phyloP scores from a whole-genome alignment of 192 early-diverging fungal species.

The Funneliformis geosporum region DNA sequence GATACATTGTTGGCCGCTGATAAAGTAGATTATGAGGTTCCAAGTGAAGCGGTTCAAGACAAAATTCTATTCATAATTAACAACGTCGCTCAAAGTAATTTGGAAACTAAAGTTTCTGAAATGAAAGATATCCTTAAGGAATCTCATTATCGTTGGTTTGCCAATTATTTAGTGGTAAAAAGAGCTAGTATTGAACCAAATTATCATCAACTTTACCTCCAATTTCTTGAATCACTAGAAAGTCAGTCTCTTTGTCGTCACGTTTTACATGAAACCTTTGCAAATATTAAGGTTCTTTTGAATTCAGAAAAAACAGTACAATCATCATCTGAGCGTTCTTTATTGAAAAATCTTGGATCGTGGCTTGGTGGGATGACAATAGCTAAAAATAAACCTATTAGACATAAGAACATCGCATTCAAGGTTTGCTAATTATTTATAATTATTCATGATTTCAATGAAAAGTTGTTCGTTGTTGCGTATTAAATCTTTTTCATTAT shows the following conservation, averaged over 20 bases:
- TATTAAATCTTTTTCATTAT: neutral
- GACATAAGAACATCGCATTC: slow-evolving; percentile 93
- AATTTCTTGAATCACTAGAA: slow-evolving; percentile 77
- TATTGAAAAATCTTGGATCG: slow-evolving; percentile 94
- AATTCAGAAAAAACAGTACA: slow-evolving; percentile 93
- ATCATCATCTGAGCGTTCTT: slow-evolving; percentile 83
- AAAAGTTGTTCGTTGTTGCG: neutral
- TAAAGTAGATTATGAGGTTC: slow-evolving; percentile 46
- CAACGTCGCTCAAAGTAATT: slow-evolving; percentile 87
- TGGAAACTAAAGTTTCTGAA: slow-evolving; percentile 74
- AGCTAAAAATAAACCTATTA: slow-evolving; percentile 92
- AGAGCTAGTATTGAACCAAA: slow-evolving; percentile 96
- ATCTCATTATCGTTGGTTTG: slow-evolving; percentile 86
- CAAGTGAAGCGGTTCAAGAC: slow-evolving; percentile 59
- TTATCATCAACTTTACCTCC: slow-evolving; percentile 89
- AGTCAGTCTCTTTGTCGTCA: slow-evolving; percentile 67
- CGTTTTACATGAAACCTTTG: slow-evolving; percentile 87
- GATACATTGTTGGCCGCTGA: slow-evolving; percentile 56
- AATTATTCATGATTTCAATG: neutral
- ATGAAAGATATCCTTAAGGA: slow-evolving; percentile 74
- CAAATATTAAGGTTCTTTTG: slow-evolving; percentile 83
- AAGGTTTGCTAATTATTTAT: slow-evolving; percentile 55
- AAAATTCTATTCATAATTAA: slow-evolving; percentile 98
- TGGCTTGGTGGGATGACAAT: slow-evolving; percentile 99
- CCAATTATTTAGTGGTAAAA: slow-evolving; percentile 92